Percentiles rank a stretch among this genome's conserved stretches.
Evolutionary conservation across 2,329 filamentous ascomycete genomes (phyloP).

Genomic region (Chrysoporthe deuterocubensis): DNA sequence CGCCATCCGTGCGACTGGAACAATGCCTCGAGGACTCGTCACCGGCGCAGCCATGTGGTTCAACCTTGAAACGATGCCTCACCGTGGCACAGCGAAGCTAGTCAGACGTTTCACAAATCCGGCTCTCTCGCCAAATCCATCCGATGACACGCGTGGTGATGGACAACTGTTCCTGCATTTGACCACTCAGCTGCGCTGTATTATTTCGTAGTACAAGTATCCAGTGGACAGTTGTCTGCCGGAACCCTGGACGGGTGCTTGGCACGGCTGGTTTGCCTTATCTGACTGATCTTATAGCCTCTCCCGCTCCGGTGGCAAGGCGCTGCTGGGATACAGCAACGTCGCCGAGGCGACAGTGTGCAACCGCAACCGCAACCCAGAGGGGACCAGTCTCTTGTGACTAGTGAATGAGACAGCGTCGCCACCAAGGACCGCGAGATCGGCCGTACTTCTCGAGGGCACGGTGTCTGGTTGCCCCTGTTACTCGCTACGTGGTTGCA

Average conservation of each 20-base stretch:
- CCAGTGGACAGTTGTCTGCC: not conserved
- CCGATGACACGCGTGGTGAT: not conserved
- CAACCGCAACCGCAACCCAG: not conserved
- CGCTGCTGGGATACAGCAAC: too few species aligned
- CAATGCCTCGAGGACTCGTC: not conserved
- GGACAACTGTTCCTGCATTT: constrained; percentile 1
- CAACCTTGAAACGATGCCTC: not conserved
- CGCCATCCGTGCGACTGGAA: not conserved
- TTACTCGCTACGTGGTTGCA: not conserved
- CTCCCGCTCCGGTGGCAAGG: too few species aligned
- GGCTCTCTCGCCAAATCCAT: not conserved
- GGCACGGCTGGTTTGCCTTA: not conserved
- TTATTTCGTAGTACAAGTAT: not conserved
- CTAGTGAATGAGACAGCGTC: not conserved
- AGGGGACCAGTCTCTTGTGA: not conserved
- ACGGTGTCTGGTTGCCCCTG: not conserved
- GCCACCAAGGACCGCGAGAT: not conserved
- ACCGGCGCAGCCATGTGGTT: not conserved
- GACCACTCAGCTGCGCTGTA: not conserved
- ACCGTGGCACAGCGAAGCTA: not conserved
- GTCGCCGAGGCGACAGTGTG: not conserved
- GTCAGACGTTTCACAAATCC: not conserved
- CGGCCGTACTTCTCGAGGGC: not conserved
- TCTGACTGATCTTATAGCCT: not conserved
- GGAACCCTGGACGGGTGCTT: not conserved